Percentiles rank a stretch among this genome's conserved stretches.
Evolutionary conservation across 257 asterid genomes (phyloP).

Genomic region (Leptodermis oblonga): DNA sequence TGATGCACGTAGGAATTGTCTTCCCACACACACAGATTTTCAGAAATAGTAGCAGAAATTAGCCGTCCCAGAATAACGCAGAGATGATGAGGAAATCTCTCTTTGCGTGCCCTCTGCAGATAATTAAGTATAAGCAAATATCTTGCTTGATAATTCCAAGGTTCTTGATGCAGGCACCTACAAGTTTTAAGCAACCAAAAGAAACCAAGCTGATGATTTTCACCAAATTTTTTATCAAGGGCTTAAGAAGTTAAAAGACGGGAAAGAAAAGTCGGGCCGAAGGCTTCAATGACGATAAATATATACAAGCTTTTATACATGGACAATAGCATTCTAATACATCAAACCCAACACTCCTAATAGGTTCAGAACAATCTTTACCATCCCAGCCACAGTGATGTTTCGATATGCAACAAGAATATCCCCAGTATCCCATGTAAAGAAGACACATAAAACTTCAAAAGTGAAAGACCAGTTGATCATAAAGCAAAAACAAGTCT

Average conservation of each 20-base stretch:
- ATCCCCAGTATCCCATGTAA: not conserved
- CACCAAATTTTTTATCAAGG: not conserved
- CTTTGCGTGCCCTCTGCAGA: constrained; percentile 70
- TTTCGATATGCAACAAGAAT: not conserved
- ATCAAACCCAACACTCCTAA: not conserved
- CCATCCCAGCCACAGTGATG: not conserved
- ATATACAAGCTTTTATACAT: not conserved
- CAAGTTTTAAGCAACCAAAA: constrained; percentile 20
- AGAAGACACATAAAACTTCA: not conserved
- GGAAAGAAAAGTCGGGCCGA: not conserved
- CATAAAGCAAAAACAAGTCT: too few relatives aligned
- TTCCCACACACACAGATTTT: constrained; percentile 29
- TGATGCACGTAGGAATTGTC: constrained; percentile 40
- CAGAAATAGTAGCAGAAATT: constrained; percentile 51
- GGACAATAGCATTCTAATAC: not conserved
- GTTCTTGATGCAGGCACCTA: constrained; percentile 89
- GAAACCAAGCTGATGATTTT: not conserved
- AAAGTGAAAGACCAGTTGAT: not conserved
- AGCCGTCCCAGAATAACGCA: constrained; percentile 60
- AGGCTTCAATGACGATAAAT: not conserved
- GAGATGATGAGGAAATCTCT: constrained; percentile 58
- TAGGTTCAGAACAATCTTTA: not conserved
- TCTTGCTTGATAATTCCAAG: constrained; percentile 74
- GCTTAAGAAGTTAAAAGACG: not conserved
- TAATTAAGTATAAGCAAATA: constrained; percentile 69